Evolutionary conservation across 805 yeast genomes (phyloP), one percentile per base, ranked within the genome.

Genomic region (Lipomyces sp.): DNA sequence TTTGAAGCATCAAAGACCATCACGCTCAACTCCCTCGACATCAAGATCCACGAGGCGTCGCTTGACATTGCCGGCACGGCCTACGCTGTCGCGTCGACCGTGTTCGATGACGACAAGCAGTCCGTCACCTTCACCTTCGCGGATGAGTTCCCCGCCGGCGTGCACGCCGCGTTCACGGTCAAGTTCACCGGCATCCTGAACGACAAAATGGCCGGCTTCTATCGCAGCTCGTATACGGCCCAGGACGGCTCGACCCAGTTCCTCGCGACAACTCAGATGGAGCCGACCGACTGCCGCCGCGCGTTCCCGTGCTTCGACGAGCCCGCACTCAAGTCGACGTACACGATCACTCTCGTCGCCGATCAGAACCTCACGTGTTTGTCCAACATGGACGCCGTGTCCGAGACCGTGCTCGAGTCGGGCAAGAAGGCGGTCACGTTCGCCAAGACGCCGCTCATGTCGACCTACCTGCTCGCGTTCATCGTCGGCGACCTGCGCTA

Each of bases 301-400:
- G 87, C 89, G 4, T 84, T 84, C 76, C 89, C 89, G 18, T 82
- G 81, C 62, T 80, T 80, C 59, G 89, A 83, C 66, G 86, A 83
- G 68, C 88, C 89, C 7, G 74, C 80, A 41, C 72, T 80, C 47
- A 83, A 84, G 69, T 86, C 88, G 41, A 75, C 79, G 45, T 83
- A 81, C 59, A 79, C 76, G 53, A 75, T 84, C 47, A 67, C 78
- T 24, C 73, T 83, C 53, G 70, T 79, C 44, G 77, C 84, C 34
- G 76, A 76, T 55, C 63, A 67, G 55, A 62, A 72, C 39, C 70
- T 75, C 61, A 81, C 83, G 43, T 82, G 81, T 57, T 73, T 83
- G 62, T 81, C 87, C 39, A 83, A 83, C 66, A 81, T 82, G 84
- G 83, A 80, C 62, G 80, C 70, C 41, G 74, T 71, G 59, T 61